Evolutionary conservation across 306 rosid genomes (phyloP).

Genomic region (Cucurbita pepo): DNA sequence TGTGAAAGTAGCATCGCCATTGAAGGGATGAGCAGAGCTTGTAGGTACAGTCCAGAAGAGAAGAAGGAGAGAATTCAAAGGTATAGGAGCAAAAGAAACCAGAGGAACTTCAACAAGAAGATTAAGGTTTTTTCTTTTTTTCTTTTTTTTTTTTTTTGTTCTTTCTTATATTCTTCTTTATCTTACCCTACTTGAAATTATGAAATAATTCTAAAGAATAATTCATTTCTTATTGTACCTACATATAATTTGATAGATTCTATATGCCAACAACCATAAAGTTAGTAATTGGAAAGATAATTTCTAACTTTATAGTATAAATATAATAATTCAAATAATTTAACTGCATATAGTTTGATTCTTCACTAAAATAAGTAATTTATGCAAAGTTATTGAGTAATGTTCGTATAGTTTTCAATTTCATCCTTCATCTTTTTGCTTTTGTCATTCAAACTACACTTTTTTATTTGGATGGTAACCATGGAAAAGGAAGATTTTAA

Average conservation of each 20-base stretch:
- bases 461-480: not conserved
- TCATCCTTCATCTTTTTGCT: not conserved
- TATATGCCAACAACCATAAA: not conserved
- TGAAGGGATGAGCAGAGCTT: slow-evolving; percentile 80
- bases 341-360: not conserved
- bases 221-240: not conserved
- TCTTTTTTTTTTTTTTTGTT: not conserved
- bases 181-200: not conserved
- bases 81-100: slow-evolving; percentile 61
- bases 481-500: not conserved
- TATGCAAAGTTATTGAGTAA: not conserved
- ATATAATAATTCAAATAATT: not conserved
- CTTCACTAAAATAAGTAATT: not conserved
- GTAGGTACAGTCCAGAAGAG: slow-evolving; percentile 70
- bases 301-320: not conserved
- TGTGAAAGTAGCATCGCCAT: slow-evolving; percentile 69
- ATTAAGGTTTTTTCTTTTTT: slow-evolving; percentile 36
- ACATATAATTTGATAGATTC: not conserved
- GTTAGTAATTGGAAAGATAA: not conserved
- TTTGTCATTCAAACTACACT: not conserved
- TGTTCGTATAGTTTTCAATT: not conserved
- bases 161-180: not conserved
- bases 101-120: slow-evolving; percentile 90
- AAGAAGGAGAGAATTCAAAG: slow-evolving; percentile 77
- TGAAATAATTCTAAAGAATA: slow-evolving; percentile 2